Evolutionary conservation across 192 early-diverging fungal genomes (phyloP), one percentile per base, ranked within the genome.

Genomic region (Podila verticillata): DNA sequence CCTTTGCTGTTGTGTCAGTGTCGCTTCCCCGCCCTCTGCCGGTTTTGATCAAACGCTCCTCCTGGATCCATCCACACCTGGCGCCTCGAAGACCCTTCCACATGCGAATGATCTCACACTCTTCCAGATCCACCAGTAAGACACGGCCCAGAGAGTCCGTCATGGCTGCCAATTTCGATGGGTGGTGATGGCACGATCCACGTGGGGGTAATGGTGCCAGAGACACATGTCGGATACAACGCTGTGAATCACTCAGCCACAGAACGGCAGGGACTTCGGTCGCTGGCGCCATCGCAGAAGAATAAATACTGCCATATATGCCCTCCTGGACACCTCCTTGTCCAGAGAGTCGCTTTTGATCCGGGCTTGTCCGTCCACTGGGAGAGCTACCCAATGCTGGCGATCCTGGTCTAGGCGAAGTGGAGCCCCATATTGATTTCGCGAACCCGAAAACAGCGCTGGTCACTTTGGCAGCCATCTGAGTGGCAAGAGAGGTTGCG

Each of bases 51-150:
- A 70, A 51, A 28, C 85, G 79, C 47, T 68, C 79, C 8, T 87
- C 81, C 48, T 91, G 86, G 17, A 92, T 65, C 93, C 93, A 94
- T 1, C 89, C 92, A 64, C 89, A 87, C n/a, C 87, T 82, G 7
- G 92, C 93, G 28, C 90, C 91, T 48, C 93, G 79, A 32, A 91
- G 72, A 13, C 93, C 93, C 69, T 94, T 94, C 86, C 85, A 92
- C 80, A 94, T 91, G 17, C 89, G 77, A 26, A 92, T 81, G 26
- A 93, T 89, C 49, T 90, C 84, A n/a, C 87, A 88, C 30, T 87
- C 84, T 22, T 86, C 85, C 10, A 91, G 32, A 69, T 94, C 92
- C 29, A 92, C 75, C 48, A 94, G 54, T 30, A 92, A 83, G 1
- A 94, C 91, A 22, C 93, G 87, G 12, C 93, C 93, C 1, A 93